phyloP scores from a whole-genome alignment of 495 filamentous ascomycete species.

The Aspergillus sparsus region DNA sequence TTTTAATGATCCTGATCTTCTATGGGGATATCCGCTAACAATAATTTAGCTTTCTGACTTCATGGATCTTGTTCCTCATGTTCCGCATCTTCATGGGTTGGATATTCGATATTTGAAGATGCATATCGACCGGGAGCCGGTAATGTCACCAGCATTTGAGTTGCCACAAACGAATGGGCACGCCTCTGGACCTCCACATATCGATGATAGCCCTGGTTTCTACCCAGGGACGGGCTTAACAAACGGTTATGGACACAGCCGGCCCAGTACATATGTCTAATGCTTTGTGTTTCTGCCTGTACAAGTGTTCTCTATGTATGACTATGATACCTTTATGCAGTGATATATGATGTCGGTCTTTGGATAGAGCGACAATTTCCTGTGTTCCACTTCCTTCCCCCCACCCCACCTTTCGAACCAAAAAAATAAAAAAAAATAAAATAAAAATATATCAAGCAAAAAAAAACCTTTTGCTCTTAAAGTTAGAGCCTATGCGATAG shows the following conservation, averaged over 20 bases:
- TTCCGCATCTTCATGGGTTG: slow-evolving; percentile 66
- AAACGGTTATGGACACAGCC: slow-evolving; percentile 45
- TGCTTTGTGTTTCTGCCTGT: slow-evolving; percentile 37
- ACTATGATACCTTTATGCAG: slow-evolving; percentile 52
- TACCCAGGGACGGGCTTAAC: slow-evolving; percentile 34
- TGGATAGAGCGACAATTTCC: slow-evolving; percentile 18
- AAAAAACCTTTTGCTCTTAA: too few relatives aligned
- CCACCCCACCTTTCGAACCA: too few relatives aligned
- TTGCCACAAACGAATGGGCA: slow-evolving; percentile 40
- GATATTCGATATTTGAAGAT: slow-evolving; percentile 53
- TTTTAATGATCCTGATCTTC: slow-evolving; percentile 22
- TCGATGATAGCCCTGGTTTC: slow-evolving; percentile 25
- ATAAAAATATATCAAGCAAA: too few relatives aligned
- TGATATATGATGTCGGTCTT: slow-evolving; percentile 21
- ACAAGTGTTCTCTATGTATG: slow-evolving; percentile 46
- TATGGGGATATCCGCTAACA: slow-evolving; percentile 8
- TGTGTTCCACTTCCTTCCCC: too few relatives aligned
- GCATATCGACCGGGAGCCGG: slow-evolving; percentile 49
- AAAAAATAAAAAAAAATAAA: too few relatives aligned
- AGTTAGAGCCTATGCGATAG: too few relatives aligned
- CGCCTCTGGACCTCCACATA: slow-evolving; percentile 23
- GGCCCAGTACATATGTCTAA: slow-evolving; percentile 52
- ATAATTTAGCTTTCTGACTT: slow-evolving; percentile 65
- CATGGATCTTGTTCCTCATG: slow-evolving; percentile 67
- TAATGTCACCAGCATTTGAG: slow-evolving; percentile 14